These are phyloP conservation scores for Kokia cookei DNA, from an alignment of 441 rosid species.

Conservation along the genomic window DNA sequence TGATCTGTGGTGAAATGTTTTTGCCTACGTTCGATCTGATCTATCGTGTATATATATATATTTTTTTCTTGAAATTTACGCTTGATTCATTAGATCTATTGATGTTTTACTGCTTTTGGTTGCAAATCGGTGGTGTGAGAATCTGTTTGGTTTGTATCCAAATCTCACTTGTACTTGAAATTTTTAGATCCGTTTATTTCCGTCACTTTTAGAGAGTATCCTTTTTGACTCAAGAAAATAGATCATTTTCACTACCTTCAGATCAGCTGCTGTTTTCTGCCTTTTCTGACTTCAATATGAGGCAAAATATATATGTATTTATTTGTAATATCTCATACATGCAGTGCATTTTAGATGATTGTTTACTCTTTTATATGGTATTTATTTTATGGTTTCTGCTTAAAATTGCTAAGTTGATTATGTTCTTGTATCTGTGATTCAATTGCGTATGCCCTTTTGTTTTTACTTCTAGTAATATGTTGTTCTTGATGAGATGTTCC, in stretches of 20 bases:
- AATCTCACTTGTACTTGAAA: background rate
- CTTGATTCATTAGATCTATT: conserved; percentile 6
- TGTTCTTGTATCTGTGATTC: background rate
- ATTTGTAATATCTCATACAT: background rate
- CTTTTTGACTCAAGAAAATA: too few species aligned
- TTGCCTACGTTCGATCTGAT: background rate
- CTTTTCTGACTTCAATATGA: background rate
- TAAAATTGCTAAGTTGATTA: background rate
- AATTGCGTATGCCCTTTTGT: background rate
- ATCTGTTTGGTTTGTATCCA: background rate
- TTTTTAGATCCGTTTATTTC: background rate
- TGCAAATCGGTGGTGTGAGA: background rate
- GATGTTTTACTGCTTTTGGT: background rate
- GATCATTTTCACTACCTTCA: background rate
- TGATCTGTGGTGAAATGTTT: background rate
- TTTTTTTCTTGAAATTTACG: background rate
- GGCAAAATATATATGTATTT: background rate
- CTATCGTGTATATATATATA: background rate
- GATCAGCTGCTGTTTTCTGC: background rate
- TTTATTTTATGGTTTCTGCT: background rate
- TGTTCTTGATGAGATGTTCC: background rate
- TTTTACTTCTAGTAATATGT: background rate
- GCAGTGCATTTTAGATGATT: background rate
- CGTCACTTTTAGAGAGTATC: background rate
- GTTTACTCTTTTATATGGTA: background rate